These are phyloP conservation scores for Helotiales sp. DNA, from an alignment of 2,329 filamentous ascomycete genomes.

Conservation along the genomic window DNA sequence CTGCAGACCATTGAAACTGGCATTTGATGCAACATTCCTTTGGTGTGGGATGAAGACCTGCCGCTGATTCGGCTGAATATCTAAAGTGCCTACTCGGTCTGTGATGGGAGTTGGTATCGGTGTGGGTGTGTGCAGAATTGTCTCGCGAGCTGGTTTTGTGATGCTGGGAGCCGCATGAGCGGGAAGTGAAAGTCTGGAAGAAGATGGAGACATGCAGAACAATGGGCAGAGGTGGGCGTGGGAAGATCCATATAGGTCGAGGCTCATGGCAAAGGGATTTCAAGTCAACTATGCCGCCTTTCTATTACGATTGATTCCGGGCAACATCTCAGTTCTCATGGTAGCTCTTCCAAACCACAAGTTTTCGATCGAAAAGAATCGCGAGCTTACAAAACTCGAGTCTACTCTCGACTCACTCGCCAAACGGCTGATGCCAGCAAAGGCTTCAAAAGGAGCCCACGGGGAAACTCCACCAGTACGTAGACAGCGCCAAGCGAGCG, in stretches of 20 bases:
- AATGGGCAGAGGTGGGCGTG: no score
- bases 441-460: no score
- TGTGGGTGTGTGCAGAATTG: background rate
- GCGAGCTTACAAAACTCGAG: background rate
- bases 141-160: background rate
- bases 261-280: background rate
- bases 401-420: background rate
- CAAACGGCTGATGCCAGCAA: background rate
- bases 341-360: background rate
- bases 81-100: background rate
- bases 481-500: no score
- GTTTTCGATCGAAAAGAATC: background rate
- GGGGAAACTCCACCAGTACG: no score
- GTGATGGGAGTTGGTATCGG: background rate
- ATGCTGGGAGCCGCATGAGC: background rate
- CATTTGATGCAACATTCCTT: background rate
- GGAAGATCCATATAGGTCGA: constrained; percentile 1
- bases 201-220: background rate
- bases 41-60: background rate
- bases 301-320: background rate
- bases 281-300: background rate
- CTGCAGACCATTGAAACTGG: background rate
- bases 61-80: background rate
- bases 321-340: background rate
- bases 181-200: background rate